Conservation (phyloP, 2,329 filamentous ascomycete species). For the Aspergillus versicolor region DNA sequence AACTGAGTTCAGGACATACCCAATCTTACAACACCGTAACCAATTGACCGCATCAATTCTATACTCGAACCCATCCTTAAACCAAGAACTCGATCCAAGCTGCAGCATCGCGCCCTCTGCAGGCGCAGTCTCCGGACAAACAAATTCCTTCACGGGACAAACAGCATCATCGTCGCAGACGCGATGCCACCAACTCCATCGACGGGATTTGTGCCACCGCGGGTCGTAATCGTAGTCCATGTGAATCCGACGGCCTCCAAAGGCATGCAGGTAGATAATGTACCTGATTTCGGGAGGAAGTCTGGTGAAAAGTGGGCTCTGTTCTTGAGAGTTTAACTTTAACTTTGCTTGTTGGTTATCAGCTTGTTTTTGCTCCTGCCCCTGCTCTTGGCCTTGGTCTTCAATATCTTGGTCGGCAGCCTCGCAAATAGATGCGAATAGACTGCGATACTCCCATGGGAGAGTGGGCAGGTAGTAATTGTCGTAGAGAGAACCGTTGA, state of each 20-base stretch:
- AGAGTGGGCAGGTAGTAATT: neutral
- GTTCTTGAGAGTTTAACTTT: neutral
- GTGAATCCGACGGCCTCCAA: slow-evolving; percentile 10
- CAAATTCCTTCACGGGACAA: slow-evolving; percentile 8
- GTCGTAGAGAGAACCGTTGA: neutral
- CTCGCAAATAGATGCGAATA: neutral
- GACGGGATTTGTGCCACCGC: neutral
- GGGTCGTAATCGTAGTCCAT: slow-evolving; percentile 7
- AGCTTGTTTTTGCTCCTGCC: neutral
- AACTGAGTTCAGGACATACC: neutral
- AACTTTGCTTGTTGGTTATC: neutral
- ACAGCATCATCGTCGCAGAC: slow-evolving; percentile 8
- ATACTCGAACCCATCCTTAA: slow-evolving; percentile 10
- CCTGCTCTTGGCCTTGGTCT: neutral
- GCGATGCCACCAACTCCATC: slow-evolving; percentile 15
- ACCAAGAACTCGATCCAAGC: slow-evolving; percentile 6
- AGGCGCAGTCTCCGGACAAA: slow-evolving; percentile 11
- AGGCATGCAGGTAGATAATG: slow-evolving; percentile 2
- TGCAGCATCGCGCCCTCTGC: slow-evolving; percentile 11
- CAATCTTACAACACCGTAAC: slow-evolving; percentile 7
- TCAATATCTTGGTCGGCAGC: no score
- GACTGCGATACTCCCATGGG: neutral
- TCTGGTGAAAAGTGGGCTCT: slow-evolving; percentile 7
- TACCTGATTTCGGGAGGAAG: slow-evolving; percentile 10
- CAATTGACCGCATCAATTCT: slow-evolving; percentile 8